phyloP scores from a whole-genome alignment of 2,329 filamentous ascomycete genomes.

The Monilinia laxa region DNA sequence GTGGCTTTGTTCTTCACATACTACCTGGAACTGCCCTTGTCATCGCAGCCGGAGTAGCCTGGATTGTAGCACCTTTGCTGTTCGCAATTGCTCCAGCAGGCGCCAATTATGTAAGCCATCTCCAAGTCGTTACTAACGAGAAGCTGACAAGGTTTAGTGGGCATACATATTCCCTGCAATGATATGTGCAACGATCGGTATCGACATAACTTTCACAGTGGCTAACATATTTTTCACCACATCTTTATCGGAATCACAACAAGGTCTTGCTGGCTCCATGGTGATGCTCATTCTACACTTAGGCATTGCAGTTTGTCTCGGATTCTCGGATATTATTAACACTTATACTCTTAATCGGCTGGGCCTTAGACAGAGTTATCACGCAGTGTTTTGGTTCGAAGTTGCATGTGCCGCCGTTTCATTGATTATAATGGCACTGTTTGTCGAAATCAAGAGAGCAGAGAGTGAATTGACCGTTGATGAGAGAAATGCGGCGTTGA shows the following conservation, averaged over 20 bases:
- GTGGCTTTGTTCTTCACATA: constrained; percentile 56
- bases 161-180: constrained; percentile 70
- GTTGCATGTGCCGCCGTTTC: constrained; percentile 54
- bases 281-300: constrained; percentile 71
- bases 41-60: constrained; percentile 52
- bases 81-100: constrained; percentile 52
- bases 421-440: constrained; percentile 51
- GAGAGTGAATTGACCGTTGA: constrained; percentile 58
- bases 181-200: constrained; percentile 67
- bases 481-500: constrained; percentile 46
- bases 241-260: constrained; percentile 61
- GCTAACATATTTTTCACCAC: constrained; percentile 78
- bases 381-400: constrained; percentile 66
- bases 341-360: constrained; percentile 42
- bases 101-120: constrained; percentile 33
- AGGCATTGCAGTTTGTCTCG: constrained; percentile 69
- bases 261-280: constrained; percentile 70
- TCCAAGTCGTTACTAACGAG: neutral
- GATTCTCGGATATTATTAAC: constrained; percentile 65
- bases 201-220: constrained; percentile 75
- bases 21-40: constrained; percentile 55
- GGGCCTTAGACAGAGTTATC: constrained; percentile 55
- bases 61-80: constrained; percentile 52
- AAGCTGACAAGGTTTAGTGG: constrained; percentile 51
- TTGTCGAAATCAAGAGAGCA: constrained; percentile 54